Percentiles rank a stretch among this genome's conserved stretches.
phyloP scores from a whole-genome alignment of 495 filamentous ascomycete species.

The Hypoxylon intermedium region DNA sequence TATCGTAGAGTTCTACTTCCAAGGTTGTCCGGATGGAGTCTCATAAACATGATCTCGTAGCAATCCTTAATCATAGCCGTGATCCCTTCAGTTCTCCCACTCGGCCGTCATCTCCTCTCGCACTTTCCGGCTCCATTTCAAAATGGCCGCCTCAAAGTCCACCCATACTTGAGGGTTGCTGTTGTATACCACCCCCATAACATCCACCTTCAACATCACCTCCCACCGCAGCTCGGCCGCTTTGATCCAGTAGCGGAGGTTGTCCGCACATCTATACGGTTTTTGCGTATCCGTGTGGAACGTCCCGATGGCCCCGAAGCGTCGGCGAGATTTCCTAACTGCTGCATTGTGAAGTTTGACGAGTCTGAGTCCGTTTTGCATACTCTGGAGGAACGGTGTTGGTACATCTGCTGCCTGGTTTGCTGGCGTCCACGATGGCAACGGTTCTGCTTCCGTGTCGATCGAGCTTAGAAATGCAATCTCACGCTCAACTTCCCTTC shows the following conservation, averaged over 20 bases:
- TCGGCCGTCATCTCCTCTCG: constrained; percentile 73
- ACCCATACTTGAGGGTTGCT: constrained; percentile 71
- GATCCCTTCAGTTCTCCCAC: constrained; percentile 29
- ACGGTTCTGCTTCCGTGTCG: constrained; percentile 51
- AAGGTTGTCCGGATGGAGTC: constrained; percentile 7
- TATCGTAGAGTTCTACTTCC: constrained; percentile 4
- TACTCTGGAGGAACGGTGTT: constrained; percentile 73
- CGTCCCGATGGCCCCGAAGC: constrained; percentile 87
- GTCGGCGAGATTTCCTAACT: constrained; percentile 79
- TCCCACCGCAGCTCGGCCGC: constrained; percentile 96
- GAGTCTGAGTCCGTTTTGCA: constrained; percentile 80
- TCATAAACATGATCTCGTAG: constrained; percentile 39
- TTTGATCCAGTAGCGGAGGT: constrained; percentile 94
- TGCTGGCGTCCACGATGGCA: constrained; percentile 76
- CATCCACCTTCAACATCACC: constrained; percentile 81
- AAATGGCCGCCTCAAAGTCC: constrained; percentile 78
- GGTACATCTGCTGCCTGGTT: constrained; percentile 64
- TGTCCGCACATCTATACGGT: constrained; percentile 92
- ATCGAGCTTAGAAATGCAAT: constrained; percentile 78
- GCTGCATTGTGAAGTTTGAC: constrained; percentile 89
- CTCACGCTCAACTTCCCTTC: constrained; percentile 78
- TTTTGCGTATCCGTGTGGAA: constrained; percentile 91
- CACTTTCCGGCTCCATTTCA: constrained; percentile 78
- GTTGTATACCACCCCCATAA: constrained; percentile 81
- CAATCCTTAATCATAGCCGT: constrained; percentile 3